A percentile compares a stretch with the other conserved stretches of the same genome.
Evolutionary conservation across 192 early-diverging fungal genomes (phyloP).

Genomic region (Backusella australiensis): DNA sequence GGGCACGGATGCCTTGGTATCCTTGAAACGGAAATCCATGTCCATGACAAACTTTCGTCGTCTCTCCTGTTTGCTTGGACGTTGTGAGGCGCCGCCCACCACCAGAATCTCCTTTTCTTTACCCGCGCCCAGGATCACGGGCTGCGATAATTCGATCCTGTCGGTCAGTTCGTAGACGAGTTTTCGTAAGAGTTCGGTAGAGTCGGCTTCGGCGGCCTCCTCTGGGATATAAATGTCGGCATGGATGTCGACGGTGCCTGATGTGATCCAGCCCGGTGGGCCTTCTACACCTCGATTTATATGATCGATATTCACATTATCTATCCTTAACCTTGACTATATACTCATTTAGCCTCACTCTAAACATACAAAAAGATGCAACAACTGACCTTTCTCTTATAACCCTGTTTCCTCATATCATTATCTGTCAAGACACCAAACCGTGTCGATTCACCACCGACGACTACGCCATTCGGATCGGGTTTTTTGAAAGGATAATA

Average conservation of each 20-base stretch:
- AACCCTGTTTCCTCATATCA: conserved; percentile 35
- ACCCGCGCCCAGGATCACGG: conserved; percentile 45
- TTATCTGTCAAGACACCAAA: conserved; percentile 36
- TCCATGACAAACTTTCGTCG: conserved; percentile 59
- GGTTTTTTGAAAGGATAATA: conserved; percentile 27
- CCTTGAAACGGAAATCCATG: conserved; percentile 83
- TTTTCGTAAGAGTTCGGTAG: conserved; percentile 49
- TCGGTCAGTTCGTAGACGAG: conserved; percentile 72
- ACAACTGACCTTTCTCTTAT: conserved; percentile 41
- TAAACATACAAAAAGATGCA: not conserved
- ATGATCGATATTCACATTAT: conserved; percentile 89
- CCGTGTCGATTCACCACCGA: conserved; percentile 28
- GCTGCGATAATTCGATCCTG: conserved; percentile 59
- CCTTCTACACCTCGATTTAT: conserved; percentile 82
- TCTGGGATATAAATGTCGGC: conserved; percentile 65
- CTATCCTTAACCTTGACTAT: conserved; percentile 76
- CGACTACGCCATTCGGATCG: conserved; percentile 33
- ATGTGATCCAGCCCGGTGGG: conserved; percentile 93
- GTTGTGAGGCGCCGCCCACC: conserved; percentile 34
- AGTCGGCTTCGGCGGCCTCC: conserved; percentile 42
- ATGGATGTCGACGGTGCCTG: conserved; percentile 80
- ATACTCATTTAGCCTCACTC: not conserved
- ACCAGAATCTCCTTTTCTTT: conserved; percentile 46
- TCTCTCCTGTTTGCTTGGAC: conserved; percentile 10
- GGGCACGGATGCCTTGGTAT: conserved; percentile 89